Evolutionary conservation across 192 early-diverging fungal genomes (phyloP).

Genomic region (Podochytrium sp.): DNA sequence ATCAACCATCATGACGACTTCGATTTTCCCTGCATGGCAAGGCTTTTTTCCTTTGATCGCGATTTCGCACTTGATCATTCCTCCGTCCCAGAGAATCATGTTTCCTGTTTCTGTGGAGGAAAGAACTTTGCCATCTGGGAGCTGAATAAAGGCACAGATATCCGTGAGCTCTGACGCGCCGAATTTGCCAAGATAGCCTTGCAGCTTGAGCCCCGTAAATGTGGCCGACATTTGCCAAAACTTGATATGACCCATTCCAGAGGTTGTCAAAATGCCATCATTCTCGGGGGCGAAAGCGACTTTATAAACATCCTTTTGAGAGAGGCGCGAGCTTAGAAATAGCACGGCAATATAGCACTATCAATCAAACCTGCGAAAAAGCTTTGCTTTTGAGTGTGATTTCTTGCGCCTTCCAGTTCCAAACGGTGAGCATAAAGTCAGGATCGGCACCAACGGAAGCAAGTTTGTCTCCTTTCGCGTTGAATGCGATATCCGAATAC

Average conservation of each 20-base stretch:
- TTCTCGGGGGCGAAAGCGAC: slow-evolving; percentile 60
- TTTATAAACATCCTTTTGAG: slow-evolving; percentile 55
- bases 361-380: slow-evolving; percentile 55
- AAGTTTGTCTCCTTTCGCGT: slow-evolving; percentile 54
- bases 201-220: slow-evolving; percentile 67
- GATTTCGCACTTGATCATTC: slow-evolving; percentile 70
- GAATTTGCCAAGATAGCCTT: slow-evolving; percentile 67
- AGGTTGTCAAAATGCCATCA: slow-evolving; percentile 59
- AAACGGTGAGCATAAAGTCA: slow-evolving; percentile 68
- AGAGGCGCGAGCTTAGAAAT: no score
- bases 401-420: slow-evolving; percentile 60
- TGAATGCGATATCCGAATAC: slow-evolving; percentile 58
- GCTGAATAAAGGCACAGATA: slow-evolving; percentile 59
- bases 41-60: slow-evolving; percentile 47
- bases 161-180: slow-evolving; percentile 63
- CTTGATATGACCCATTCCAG: slow-evolving; percentile 72
- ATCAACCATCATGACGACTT: slow-evolving; percentile 53
- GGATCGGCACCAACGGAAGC: slow-evolving; percentile 63
- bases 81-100: slow-evolving; percentile 67
- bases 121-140: slow-evolving; percentile 65
- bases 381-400: slow-evolving; percentile 63
- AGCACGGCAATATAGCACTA: neutral
- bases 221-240: slow-evolving; percentile 67
- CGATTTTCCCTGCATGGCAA: slow-evolving; percentile 58
- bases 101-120: slow-evolving; percentile 66